Conservation (phyloP, 306 rosid species). For the Herpetospermum pedunculosum region DNA sequence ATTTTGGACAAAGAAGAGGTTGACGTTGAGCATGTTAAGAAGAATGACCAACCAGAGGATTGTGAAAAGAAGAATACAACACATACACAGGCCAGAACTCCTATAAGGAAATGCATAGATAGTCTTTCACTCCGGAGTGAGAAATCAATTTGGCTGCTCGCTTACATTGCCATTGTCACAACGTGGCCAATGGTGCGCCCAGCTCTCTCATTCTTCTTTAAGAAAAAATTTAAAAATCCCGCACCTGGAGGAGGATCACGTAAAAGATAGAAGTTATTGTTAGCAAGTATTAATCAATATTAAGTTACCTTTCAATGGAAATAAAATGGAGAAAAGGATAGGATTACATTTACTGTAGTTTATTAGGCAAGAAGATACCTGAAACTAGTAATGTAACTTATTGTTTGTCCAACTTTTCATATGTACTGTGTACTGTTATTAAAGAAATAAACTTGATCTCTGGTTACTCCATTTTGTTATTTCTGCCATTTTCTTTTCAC, state of each 20-base stretch:
- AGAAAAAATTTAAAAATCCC: constrained; percentile 40
- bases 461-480: not conserved
- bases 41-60: not conserved
- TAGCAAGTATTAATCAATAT: not conserved
- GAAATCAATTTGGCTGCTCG: constrained; percentile 66
- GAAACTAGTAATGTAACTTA: not conserved
- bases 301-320: not conserved
- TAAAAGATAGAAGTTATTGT: constrained; percentile 29
- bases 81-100: constrained; percentile 12
- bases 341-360: not conserved
- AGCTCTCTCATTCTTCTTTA: constrained; percentile 33
- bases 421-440: not conserved
- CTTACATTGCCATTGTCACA: constrained; percentile 56
- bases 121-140: constrained; percentile 36
- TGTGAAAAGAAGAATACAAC: not conserved
- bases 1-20: constrained; percentile 15
- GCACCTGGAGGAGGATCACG: constrained; percentile 38
- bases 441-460: not conserved
- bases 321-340: not conserved
- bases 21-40: constrained; percentile 2
- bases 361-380: not conserved
- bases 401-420: not conserved
- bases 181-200: constrained; percentile 91
- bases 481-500: not conserved
- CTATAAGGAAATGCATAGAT: constrained; percentile 38